These are phyloP conservation scores for Blastobotrys aristatus DNA, from an alignment of 1,139 yeast species.

Conservation along the genomic window DNA sequence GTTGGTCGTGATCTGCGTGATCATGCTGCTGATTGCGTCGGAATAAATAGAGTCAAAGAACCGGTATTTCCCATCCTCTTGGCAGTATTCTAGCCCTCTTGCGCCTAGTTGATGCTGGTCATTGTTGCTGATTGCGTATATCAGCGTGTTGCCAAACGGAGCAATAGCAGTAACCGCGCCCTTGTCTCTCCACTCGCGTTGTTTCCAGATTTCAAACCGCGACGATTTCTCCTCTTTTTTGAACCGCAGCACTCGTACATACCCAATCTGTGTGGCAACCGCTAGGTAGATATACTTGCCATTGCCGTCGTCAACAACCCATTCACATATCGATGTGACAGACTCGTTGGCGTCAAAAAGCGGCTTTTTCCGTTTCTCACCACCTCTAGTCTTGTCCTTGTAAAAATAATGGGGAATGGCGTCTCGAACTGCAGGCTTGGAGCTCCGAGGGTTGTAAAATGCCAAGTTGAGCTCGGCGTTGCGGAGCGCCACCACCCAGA, in stretches of 20 bases:
- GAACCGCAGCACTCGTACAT: neutral
- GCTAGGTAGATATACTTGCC: slow-evolving; percentile 19
- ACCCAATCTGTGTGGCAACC: slow-evolving; percentile 15
- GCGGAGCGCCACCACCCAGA: neutral
- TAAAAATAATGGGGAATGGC: neutral
- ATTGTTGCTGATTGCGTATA: neutral
- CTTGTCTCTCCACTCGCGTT: slow-evolving; percentile 21
- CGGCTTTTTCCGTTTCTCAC: neutral
- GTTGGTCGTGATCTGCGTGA: slow-evolving; percentile 3
- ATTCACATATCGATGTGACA: slow-evolving; percentile 18
- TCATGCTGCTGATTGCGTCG: slow-evolving; percentile 6
- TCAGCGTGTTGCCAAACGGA: neutral
- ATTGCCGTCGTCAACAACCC: slow-evolving; percentile 16
- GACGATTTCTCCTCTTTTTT: neutral
- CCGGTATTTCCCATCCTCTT: neutral
- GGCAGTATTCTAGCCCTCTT: neutral
- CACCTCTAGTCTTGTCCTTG: neutral
- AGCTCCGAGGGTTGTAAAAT: neutral
- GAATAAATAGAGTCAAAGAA: slow-evolving; percentile 14
- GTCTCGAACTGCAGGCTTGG: neutral
- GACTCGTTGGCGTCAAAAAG: slow-evolving; percentile 16
- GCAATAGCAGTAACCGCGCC: slow-evolving; percentile 15
- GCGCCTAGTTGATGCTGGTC: neutral
- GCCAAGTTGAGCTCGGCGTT: neutral
- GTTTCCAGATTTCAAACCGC: neutral